A percentile compares a stretch with the other conserved stretches of the same genome.
Evolutionary conservation across 2,329 filamentous ascomycete species (phyloP).

Genomic region (Pestalotiopsis sp.): DNA sequence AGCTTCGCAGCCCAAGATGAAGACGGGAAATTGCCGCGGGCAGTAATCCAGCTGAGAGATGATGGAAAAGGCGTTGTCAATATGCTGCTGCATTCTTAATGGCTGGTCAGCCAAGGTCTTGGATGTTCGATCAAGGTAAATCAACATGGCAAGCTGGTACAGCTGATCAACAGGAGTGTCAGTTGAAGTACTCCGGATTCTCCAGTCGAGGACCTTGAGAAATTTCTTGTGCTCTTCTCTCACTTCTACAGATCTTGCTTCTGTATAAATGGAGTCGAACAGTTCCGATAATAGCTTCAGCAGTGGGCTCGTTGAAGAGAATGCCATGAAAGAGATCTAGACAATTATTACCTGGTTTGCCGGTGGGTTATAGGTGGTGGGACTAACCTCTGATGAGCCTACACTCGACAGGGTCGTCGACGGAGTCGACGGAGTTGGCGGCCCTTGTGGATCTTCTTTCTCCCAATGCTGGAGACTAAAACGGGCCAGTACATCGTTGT

Average conservation of each 20-base stretch:
- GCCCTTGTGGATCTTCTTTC: constrained; percentile 12
- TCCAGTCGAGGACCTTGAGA: constrained; percentile 30
- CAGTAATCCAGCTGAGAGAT: constrained; percentile 24
- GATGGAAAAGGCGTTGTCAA: constrained; percentile 29
- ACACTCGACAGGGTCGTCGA: constrained; percentile 5
- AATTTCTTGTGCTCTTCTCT: constrained; percentile 22
- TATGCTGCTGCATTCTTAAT: constrained; percentile 16
- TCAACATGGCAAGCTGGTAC: constrained; percentile 7
- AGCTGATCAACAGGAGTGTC: constrained; percentile 6
- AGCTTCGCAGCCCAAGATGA: constrained; percentile 30
- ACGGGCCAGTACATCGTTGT: constrained; percentile 30
- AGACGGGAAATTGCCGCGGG: constrained; percentile 28
- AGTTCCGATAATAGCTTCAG: constrained; percentile 24
- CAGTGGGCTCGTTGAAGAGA: constrained; percentile 15
- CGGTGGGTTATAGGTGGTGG: background rate
- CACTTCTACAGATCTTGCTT: constrained; percentile 6
- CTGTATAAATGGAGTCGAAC: constrained; percentile 18
- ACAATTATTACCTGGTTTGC: constrained; percentile 4
- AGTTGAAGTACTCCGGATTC: constrained; percentile 23
- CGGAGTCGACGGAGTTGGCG: background rate
- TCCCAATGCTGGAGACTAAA: constrained; percentile 30
- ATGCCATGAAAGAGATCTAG: constrained; percentile 15
- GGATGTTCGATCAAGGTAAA: constrained; percentile 31
- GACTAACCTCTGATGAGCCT: constrained; percentile 10
- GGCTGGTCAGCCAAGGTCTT: constrained; percentile 15